Evolutionary conservation across 495 filamentous ascomycete genomes (phyloP).

Genomic region (Lasiosphaeria hispida): DNA sequence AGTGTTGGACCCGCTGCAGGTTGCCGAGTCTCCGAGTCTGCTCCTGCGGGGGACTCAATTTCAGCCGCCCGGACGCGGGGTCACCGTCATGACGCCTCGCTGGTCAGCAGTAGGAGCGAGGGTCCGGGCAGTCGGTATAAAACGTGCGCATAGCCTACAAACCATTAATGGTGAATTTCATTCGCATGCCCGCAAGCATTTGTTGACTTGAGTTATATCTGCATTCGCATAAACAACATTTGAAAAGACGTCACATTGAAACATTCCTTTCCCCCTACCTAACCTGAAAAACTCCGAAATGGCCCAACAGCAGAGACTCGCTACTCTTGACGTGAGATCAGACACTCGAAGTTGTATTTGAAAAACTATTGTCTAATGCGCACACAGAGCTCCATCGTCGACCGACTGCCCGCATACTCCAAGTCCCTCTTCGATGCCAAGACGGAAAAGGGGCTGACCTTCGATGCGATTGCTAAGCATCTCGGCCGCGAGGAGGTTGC

Average conservation of each 20-base stretch:
- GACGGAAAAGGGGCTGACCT: conserved; percentile 68
- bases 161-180: too few relatives aligned
- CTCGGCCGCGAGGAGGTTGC: conserved; percentile 88
- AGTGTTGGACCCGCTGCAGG: conserved; percentile 11
- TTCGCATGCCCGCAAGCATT: too few relatives aligned
- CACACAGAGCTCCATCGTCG: conserved; percentile 38
- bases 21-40: conserved; percentile 33
- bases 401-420: conserved; percentile 64
- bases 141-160: too few relatives aligned
- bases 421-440: conserved; percentile 83
- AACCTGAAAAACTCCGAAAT: conserved; percentile 18
- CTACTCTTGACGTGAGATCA: conserved; percentile 33
- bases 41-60: conserved; percentile 21
- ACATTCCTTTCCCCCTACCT: background rate
- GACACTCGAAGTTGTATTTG: background rate
- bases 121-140: too few relatives aligned
- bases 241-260: background rate
- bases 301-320: conserved; percentile 27
- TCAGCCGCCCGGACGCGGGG: conserved; percentile 18
- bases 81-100: conserved; percentile 3
- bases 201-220: background rate
- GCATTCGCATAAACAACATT: background rate
- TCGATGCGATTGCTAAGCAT: conserved; percentile 72
- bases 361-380: conserved; percentile 7
- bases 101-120: background rate